A percentile compares a stretch with the other conserved stretches of the same genome.
Conservation (phyloP, 257 asterid species). For the Thymus mandschuricus region DNA sequence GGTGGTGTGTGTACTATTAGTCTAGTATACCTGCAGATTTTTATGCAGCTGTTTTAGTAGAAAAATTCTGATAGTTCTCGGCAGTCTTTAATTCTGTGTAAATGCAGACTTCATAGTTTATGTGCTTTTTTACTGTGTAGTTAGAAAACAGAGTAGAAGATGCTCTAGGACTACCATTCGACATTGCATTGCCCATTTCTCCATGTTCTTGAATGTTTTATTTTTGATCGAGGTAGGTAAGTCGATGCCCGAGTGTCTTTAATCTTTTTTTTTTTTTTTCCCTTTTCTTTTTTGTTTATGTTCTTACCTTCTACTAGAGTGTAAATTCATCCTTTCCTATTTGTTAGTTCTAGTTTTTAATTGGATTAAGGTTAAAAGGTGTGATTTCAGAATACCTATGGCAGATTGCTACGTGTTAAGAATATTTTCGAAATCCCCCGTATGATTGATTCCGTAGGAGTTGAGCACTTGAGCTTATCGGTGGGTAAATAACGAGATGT, state of each 20-base stretch:
- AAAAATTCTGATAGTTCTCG: not conserved
- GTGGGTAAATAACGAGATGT: too few species aligned
- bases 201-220: not conserved
- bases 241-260: not conserved
- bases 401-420: too few species aligned
- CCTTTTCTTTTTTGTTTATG: too few species aligned
- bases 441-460: too few species aligned
- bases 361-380: too few species aligned
- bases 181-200: not conserved
- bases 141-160: not conserved
- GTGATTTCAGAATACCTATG: too few species aligned
- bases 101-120: not conserved
- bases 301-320: too few species aligned
- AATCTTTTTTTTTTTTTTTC: too few species aligned
- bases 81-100: not conserved
- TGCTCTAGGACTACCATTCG: not conserved
- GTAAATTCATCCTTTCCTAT: too few species aligned
- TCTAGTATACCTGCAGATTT: slow-evolving; percentile 14
- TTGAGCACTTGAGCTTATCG: too few species aligned
- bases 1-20: slow-evolving; percentile 23
- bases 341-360: too few species aligned
- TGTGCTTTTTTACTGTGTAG: not conserved
- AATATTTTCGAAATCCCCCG: too few species aligned
- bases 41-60: not conserved
- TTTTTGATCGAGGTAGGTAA: not conserved